Percentiles rank a stretch among this genome's conserved stretches.
Evolutionary conservation across 1,139 yeast genomes (phyloP).

Genomic region (Eremothecium gossypii): DNA sequence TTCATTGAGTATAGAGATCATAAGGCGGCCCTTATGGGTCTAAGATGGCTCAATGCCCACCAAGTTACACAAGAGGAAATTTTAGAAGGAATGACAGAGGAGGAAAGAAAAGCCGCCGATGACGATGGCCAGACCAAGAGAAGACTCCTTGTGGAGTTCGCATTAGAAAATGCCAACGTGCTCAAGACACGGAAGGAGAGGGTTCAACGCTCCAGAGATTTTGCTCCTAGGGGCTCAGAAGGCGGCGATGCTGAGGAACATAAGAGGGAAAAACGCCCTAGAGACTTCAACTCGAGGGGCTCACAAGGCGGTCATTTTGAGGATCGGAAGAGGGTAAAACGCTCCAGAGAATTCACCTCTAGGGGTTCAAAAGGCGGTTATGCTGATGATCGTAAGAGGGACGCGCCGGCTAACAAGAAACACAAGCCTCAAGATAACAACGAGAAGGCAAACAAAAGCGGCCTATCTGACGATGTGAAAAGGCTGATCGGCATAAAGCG

Average conservation of each 20-base stretch:
- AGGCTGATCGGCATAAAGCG: slow-evolving; percentile 61
- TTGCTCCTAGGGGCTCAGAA: too few species aligned
- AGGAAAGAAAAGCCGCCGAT: slow-evolving; percentile 48
- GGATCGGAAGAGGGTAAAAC: slow-evolving; percentile 50
- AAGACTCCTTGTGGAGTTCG: slow-evolving; percentile 87
- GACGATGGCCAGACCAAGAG: slow-evolving; percentile 51
- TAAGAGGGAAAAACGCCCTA: slow-evolving; percentile 49
- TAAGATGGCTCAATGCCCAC: slow-evolving; percentile 95
- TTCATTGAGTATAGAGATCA: slow-evolving; percentile 91
- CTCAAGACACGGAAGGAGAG: slow-evolving; percentile 81
- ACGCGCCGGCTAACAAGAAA: slow-evolving; percentile 12
- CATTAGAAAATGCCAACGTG: slow-evolving; percentile 89
- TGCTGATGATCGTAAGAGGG: slow-evolving; percentile 24
- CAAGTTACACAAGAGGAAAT: slow-evolving; percentile 66
- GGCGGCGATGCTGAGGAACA: too few species aligned
- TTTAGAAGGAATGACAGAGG: slow-evolving; percentile 61
- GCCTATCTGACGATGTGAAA: slow-evolving; percentile 46
- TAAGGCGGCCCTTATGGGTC: slow-evolving; percentile 87
- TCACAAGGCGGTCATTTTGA: too few species aligned
- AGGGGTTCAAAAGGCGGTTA: slow-evolving; percentile 16
- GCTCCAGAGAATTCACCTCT: slow-evolving; percentile 36
- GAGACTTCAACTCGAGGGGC: slow-evolving; percentile 34
- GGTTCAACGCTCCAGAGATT: slow-evolving; percentile 40
- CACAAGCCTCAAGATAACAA: slow-evolving; percentile 7
- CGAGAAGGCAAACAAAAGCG: slow-evolving; percentile 26